These are phyloP conservation scores for Haplosporangium gracile DNA, from an alignment of 192 early-diverging fungal genomes.

Conservation along the genomic window DNA sequence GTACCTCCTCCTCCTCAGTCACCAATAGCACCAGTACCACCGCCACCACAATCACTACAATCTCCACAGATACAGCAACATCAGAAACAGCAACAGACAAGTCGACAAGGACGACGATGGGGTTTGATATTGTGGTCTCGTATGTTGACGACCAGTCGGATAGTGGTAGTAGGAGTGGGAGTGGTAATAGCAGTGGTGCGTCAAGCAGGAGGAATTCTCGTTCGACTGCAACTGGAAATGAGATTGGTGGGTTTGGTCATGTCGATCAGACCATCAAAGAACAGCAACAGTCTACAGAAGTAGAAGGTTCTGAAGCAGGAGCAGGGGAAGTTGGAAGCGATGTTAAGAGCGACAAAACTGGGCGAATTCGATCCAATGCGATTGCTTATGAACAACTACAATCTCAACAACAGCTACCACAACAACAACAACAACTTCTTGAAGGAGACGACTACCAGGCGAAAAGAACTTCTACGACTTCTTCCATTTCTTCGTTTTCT, in stretches of 20 bases:
- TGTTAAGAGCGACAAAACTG: neutral
- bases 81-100: neutral
- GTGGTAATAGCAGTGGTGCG: neutral
- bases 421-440: neutral
- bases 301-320: neutral
- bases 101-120: neutral
- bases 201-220: neutral
- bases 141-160: neutral
- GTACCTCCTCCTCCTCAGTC: too few relatives aligned
- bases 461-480: neutral
- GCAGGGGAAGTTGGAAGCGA: neutral
- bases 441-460: neutral
- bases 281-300: neutral
- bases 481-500: too few relatives aligned
- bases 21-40: neutral
- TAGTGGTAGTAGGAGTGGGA: neutral
- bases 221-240: neutral
- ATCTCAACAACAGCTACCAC: neutral
- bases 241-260: neutral
- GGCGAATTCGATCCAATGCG: neutral
- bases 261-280: neutral
- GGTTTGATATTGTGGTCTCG: conserved; percentile 19
- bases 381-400: neutral
- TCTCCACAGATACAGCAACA: neutral
- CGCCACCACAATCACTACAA: neutral